Evolutionary conservation across 768 basidiomycete species (phyloP), one percentile per base, ranked within the genome.

Genomic region (Boletus subparvulus): DNA sequence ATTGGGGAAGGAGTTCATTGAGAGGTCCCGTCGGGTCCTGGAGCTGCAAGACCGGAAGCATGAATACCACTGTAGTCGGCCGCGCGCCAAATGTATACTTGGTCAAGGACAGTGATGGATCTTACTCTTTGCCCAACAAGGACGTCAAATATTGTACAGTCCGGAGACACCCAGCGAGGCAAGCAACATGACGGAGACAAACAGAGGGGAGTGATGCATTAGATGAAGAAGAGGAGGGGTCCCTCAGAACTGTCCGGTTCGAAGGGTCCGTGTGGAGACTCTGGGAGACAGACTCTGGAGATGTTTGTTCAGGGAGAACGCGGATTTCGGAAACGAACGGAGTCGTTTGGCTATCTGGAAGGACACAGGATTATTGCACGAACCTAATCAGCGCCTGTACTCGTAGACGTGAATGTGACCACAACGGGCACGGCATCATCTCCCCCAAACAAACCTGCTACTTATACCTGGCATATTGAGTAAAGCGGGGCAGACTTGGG

Each of bases 371-470:
- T 6, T 13, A 14, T 24, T 21, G 21, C 13, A 42, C 41, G 21
- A 24, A 24, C 41, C 21, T 6, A 24, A 11, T 21, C 21, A 42
- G n/a, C 40, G 40, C n/a, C 11, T 0, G 40, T 24, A 14, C 11
- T 13, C 21, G 21, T 24, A 43, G 24, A 43, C 13, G 42, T 14
- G 42, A 12, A 24, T 43, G 21, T 21, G 10, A 32, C 59, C 66
- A 74, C 66, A 0, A 69, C 56, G 1, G 72, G 64, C 4, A 71
- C 39, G 5, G 68, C 74, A 21, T 65, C 64, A 7, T 73, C 61
- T 8, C 74, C 73, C 3, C 71, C 68, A 11, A 75, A 52, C 44
- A 73, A 62, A 13, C 64, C 61, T 2, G 65, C 47, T 10, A 66
- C 55, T 5, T 21, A 21, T 2, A 26, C 72, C 72, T 1, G 69